Evolutionary conservation across 2,329 filamentous ascomycete genomes (phyloP), one percentile per base, ranked within the genome.

Genomic region (Fusarium longipes): DNA sequence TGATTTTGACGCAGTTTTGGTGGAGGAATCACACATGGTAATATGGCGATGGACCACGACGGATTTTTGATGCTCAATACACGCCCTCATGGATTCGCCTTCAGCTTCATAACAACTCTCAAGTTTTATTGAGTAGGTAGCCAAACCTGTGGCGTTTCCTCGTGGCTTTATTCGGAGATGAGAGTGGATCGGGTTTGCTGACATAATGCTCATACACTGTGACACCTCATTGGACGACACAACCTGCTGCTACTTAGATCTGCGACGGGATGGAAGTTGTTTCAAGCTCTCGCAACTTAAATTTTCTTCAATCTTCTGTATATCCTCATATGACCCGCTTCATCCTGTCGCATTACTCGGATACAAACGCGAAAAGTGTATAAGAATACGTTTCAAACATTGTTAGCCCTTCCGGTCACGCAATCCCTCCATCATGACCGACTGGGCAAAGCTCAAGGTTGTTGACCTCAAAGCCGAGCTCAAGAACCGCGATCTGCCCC

Each of bases 391-490:
- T 27, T 50, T 42, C 18, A 11, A 53, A 32, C 27, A 61, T 27
- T 30, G 42, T 44, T 42, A 57, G 22, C 45, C 51, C 33, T 47
- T 25, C 29, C 52, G 25, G 44, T 43, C 36, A 48, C 43, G 39
- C 63, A 57, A 67, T 69, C 56, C 45, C 55, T 57, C 18, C 70
- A 79, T 61, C 65, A 86, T 84, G 82, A 78, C 79, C 50, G 84
- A 86, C 70, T 87, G 84, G 81, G 79, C 77, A 63, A 84, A 81
- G 77, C 84, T 89, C 73, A 94, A 92, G 79, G 92, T 95, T 65
- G 83, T 89, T 32, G 90, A 93, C 73, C 84, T 95, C 59, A 91
- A 90, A 78, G 87, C 87, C 22, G 91, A 93, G 81, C 84, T 94
- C 39, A 93, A 92, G 79, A 83, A 82, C 59, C 87, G 91, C 66